phyloP scores from a whole-genome alignment of 768 basidiomycete species.

The Termitomyces heimii region DNA sequence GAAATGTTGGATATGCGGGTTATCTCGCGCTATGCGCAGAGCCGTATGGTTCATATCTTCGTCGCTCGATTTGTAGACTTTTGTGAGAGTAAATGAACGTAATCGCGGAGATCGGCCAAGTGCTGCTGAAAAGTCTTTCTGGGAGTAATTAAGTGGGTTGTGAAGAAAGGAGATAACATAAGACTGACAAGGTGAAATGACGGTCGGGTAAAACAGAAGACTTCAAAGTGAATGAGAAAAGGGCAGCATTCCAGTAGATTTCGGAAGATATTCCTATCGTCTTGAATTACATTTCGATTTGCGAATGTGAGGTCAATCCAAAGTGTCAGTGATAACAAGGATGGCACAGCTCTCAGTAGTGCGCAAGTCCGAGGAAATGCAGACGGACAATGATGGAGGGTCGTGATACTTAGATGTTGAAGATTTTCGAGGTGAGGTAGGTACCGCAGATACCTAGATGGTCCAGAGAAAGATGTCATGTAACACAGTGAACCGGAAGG shows the following conservation, averaged over 20 bases:
- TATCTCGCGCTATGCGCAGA: constrained; percentile 22
- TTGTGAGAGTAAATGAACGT: constrained; percentile 28
- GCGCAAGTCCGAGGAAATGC: constrained; percentile 26
- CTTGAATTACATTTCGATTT: constrained; percentile 17
- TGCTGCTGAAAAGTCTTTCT: constrained; percentile 27
- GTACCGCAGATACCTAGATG: constrained; percentile 22
- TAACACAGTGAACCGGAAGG: constrained; percentile 20
- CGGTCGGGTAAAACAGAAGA: constrained; percentile 30
- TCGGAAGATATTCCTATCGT: constrained; percentile 23
- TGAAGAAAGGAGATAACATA: not conserved
- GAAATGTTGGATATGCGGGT: constrained; percentile 25
- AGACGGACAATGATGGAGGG: constrained; percentile 26
- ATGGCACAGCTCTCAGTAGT: constrained; percentile 21
- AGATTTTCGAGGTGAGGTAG: constrained; percentile 23
- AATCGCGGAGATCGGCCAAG: constrained; percentile 22
- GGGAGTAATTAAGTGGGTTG: not conserved
- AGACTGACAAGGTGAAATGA: constrained; percentile 27
- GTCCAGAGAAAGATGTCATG: constrained; percentile 26
- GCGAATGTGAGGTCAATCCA: constrained; percentile 32
- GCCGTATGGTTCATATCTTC: constrained; percentile 27
- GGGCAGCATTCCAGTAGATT: constrained; percentile 25
- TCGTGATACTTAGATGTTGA: constrained; percentile 23
- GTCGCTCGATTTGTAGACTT: constrained; percentile 28
- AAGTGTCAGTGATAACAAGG: constrained; percentile 22
- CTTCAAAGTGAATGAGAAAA: constrained; percentile 23